Conservation (phyloP, 768 basidiomycete species). For the Lactifluus hygrophoroides region DNA sequence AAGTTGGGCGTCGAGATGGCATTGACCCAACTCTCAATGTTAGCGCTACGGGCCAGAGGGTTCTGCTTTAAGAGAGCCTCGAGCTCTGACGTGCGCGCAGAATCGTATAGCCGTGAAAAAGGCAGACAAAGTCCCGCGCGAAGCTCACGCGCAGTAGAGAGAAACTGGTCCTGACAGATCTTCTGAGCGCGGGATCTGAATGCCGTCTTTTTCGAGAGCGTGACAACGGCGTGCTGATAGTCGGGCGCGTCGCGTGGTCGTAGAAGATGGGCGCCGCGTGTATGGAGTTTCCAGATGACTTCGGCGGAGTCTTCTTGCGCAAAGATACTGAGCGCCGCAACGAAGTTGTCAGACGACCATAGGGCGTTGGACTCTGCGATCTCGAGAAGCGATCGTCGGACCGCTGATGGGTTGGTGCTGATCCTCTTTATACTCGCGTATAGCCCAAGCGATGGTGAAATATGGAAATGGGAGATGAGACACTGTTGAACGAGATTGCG, state of each 20-base stretch:
- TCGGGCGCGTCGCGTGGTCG: constrained; percentile 46
- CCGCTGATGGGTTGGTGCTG: constrained; percentile 21
- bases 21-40: constrained; percentile 47
- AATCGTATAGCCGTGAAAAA: constrained; percentile 42
- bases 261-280: constrained; percentile 43
- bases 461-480: constrained; percentile 41
- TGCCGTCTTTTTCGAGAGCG: constrained; percentile 29
- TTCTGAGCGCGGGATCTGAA: constrained; percentile 28
- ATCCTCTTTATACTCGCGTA: constrained; percentile 37
- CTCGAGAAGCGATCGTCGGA: constrained; percentile 25
- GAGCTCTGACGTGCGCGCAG: constrained; percentile 36
- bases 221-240: constrained; percentile 38
- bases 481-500: constrained; percentile 37
- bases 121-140: constrained; percentile 35
- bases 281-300: constrained; percentile 36
- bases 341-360: constrained; percentile 42
- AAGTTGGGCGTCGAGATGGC: constrained; percentile 34
- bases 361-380: constrained; percentile 36
- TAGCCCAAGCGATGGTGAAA: constrained; percentile 39
- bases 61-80: constrained; percentile 34
- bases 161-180: constrained; percentile 46
- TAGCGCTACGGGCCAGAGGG: constrained; percentile 35
- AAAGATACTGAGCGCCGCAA: constrained; percentile 48
- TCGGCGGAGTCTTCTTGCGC: constrained; percentile 30
- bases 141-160: constrained; percentile 37